Percentiles rank a stretch among this genome's conserved stretches.
phyloP scores from a whole-genome alignment of 2,329 filamentous ascomycete species.

The Xylariales sp. region DNA sequence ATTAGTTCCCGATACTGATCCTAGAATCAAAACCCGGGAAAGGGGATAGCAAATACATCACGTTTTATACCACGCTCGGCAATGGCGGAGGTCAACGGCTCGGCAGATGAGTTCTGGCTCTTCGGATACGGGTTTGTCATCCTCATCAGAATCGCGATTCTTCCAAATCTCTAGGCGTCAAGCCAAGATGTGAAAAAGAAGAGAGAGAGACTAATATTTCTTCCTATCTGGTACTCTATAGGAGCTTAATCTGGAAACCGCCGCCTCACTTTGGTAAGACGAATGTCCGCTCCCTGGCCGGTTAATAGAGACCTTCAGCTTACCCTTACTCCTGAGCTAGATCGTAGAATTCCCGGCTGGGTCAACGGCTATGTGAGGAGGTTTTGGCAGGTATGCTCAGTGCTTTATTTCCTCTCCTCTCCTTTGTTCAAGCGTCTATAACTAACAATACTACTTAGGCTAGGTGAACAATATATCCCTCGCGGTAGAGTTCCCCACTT shows the following conservation, averaged over 20 bases:
- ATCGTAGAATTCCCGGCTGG: conserved; percentile 81
- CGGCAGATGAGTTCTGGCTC: conserved; percentile 76
- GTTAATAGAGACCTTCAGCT: background rate
- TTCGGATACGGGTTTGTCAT: conserved; percentile 85
- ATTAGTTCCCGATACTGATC: too few species aligned
- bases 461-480: conserved; percentile 18
- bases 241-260: conserved; percentile 97
- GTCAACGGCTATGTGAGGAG: conserved; percentile 90
- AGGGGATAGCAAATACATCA: too few species aligned
- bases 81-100: conserved; percentile 21
- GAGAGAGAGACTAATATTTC: too few species aligned
- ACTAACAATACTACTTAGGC: conserved; percentile 10
- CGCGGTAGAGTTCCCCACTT: too few species aligned
- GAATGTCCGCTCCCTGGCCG: background rate
- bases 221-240: conserved; percentile 27
- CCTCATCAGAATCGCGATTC: too few species aligned
- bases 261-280: conserved; percentile 85
- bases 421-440: too few species aligned
- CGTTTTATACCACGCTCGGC: too few species aligned
- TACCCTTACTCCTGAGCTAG: conserved; percentile 39
- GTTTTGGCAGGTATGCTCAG: conserved; percentile 87
- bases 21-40: too few species aligned
- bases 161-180: too few species aligned
- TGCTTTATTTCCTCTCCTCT: too few species aligned
- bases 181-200: too few species aligned